These are phyloP conservation scores for Xylaria telfairii DNA, from an alignment of 495 filamentous ascomycete genomes.

Conservation along the genomic window DNA sequence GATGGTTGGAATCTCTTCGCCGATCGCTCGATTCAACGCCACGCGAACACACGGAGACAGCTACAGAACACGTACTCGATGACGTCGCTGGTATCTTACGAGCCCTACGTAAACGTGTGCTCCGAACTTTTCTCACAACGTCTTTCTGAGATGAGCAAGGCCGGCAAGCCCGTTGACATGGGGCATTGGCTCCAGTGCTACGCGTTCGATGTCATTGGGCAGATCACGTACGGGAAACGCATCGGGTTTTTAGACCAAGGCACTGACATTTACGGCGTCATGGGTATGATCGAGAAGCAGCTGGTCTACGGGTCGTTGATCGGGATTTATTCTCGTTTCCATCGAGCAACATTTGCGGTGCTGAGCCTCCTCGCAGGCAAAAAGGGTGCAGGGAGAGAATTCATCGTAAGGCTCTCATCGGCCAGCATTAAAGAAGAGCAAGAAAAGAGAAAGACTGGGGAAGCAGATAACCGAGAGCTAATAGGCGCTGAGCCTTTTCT, in stretches of 20 bases:
- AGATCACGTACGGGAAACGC: constrained; percentile 60
- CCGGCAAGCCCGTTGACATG: constrained; percentile 46
- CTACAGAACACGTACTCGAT: constrained; percentile 59
- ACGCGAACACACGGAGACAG: constrained; percentile 35
- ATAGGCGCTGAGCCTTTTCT: constrained; percentile 41
- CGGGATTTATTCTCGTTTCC: constrained; percentile 56
- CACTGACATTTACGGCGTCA: constrained; percentile 55
- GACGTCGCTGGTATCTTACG: constrained; percentile 60
- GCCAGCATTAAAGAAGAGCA: constrained; percentile 48
- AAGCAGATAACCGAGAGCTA: constrained; percentile 14
- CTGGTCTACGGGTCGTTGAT: constrained; percentile 50
- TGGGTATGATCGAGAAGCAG: constrained; percentile 45
- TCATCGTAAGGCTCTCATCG: constrained; percentile 49
- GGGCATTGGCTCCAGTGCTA: constrained; percentile 63
- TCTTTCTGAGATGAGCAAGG: constrained; percentile 48
- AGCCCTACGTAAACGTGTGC: constrained; percentile 60
- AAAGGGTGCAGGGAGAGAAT: constrained; percentile 46
- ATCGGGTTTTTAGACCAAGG: constrained; percentile 59
- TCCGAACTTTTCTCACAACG: constrained; percentile 51
- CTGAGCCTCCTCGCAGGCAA: constrained; percentile 44
- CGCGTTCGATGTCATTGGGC: constrained; percentile 64
- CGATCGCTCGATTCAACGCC: constrained; percentile 34
- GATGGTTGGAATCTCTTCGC: constrained; percentile 39
- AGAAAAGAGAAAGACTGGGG: neutral
- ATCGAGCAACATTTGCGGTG: constrained; percentile 47